Percentiles rank a stretch among this genome's conserved stretches.
phyloP scores from a whole-genome alignment of 192 early-diverging fungal genomes.

The Allomyces javanicus region DNA sequence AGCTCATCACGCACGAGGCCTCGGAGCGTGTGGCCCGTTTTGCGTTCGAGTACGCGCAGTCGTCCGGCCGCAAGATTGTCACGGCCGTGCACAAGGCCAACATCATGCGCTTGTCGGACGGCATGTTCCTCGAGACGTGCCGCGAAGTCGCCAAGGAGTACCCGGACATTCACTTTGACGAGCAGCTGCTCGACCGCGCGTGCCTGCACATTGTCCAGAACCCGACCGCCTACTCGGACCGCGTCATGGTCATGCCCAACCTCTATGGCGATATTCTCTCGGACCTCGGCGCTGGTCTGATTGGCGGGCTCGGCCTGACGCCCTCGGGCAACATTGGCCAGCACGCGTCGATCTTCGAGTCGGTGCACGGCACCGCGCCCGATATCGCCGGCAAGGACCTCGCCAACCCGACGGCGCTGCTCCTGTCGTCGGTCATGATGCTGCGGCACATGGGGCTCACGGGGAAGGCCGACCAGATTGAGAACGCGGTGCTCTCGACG shows the following conservation, averaged over 20 bases:
- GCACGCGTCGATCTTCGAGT: slow-evolving; percentile 95
- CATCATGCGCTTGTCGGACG: slow-evolving; percentile 90
- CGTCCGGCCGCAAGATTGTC: slow-evolving; percentile 76
- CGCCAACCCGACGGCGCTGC: slow-evolving; percentile 86
- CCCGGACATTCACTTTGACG: slow-evolving; percentile 79
- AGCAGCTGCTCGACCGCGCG: slow-evolving; percentile 80
- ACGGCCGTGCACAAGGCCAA: slow-evolving; percentile 98
- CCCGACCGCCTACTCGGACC: slow-evolving; percentile 67
- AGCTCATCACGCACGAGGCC: slow-evolving; percentile 92
- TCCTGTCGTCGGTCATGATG: slow-evolving; percentile 95
- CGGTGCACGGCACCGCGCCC: slow-evolving; percentile 85
- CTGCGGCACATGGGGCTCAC: slow-evolving; percentile 84
- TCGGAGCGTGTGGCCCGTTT: slow-evolving; percentile 79
- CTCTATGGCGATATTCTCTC: slow-evolving; percentile 97
- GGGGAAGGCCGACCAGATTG: slow-evolving; percentile 60
- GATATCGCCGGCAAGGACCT: slow-evolving; percentile 95
- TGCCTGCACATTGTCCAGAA: slow-evolving; percentile 87
- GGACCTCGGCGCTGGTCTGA: slow-evolving; percentile 93
- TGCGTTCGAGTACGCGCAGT: slow-evolving; percentile 82
- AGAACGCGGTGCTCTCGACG: slow-evolving; percentile 75
- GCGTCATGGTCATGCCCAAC: slow-evolving; percentile 99
- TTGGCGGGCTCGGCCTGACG: slow-evolving; percentile 93
- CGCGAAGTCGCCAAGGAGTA: slow-evolving; percentile 77
- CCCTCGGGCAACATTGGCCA: slow-evolving; percentile 97
- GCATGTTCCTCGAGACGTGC: slow-evolving; percentile 86